Percentiles rank a stretch among this genome's conserved stretches.
phyloP scores from a whole-genome alignment of 768 basidiomycete species.

The Auricularia sp. region DNA sequence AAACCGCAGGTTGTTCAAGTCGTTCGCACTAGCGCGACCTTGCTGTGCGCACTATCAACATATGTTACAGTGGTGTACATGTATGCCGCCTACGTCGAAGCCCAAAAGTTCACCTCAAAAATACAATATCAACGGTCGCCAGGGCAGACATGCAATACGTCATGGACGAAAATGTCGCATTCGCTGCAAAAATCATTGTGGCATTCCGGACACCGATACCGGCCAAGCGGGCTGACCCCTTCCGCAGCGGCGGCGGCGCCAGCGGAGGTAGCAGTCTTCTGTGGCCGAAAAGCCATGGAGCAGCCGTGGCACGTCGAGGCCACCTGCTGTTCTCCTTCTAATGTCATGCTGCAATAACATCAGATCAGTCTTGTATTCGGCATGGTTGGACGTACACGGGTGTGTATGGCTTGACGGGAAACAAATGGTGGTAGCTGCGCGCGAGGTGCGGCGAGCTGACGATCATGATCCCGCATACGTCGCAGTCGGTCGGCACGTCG shows the following conservation, averaged over 20 bases:
- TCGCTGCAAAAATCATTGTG: constrained; percentile 82
- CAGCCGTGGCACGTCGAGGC: constrained; percentile 64
- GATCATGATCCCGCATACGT: constrained; percentile 94
- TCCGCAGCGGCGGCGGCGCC: constrained; percentile 31
- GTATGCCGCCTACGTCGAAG: no score
- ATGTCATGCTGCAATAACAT: constrained; percentile 5
- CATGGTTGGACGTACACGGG: constrained; percentile 54
- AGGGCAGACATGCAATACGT: constrained; percentile 91
- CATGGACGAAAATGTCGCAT: constrained; percentile 94
- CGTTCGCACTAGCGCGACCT: no score
- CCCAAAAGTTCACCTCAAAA: neutral
- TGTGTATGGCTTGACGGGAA: constrained; percentile 81
- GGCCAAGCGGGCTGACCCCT: constrained; percentile 72
- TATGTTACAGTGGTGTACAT: no score
- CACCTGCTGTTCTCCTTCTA: constrained; percentile 13
- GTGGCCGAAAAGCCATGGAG: constrained; percentile 53
- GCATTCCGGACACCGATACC: constrained; percentile 87
- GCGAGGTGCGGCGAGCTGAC: constrained; percentile 97
- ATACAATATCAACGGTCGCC: constrained; percentile 22
- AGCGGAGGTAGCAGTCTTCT: constrained; percentile 22
- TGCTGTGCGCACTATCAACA: no score
- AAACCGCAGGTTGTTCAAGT: no score
- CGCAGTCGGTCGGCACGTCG: constrained; percentile 97
- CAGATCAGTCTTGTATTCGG: neutral
- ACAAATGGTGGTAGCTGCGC: constrained; percentile 88